These are phyloP conservation scores for Lepiota subincarnata DNA, from an alignment of 768 basidiomycete species.

Conservation along the genomic window DNA sequence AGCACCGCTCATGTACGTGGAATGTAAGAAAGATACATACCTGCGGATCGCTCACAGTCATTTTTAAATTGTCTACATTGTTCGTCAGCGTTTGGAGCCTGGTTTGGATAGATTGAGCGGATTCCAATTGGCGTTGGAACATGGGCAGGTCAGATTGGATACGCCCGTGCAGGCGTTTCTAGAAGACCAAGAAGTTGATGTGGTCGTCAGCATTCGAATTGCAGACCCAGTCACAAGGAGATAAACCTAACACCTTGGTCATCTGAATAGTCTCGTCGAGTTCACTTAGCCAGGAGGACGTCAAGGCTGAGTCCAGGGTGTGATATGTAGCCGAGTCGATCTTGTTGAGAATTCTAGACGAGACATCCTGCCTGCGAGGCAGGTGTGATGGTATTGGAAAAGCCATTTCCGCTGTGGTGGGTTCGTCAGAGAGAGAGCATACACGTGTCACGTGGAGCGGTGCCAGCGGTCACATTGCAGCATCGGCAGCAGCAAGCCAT, in stretches of 20 bases:
- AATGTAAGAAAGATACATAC: constrained; percentile 33
- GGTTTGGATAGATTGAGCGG: constrained; percentile 61
- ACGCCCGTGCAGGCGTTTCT: constrained; percentile 71
- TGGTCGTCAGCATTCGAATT: neutral
- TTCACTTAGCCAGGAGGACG: constrained; percentile 66
- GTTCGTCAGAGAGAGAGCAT: neutral
- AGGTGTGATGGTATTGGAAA: constrained; percentile 71
- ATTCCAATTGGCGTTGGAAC: constrained; percentile 60
- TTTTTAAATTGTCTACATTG: constrained; percentile 49
- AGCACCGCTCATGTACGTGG: constrained; percentile 7
- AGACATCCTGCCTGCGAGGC: constrained; percentile 68
- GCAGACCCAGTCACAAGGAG: neutral
- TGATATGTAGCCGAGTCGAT: constrained; percentile 59
- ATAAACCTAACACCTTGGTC: constrained; percentile 54
- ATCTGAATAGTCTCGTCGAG: constrained; percentile 65
- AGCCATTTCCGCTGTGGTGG: constrained; percentile 47
- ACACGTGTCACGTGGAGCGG: constrained; percentile 25
- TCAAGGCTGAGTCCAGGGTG: constrained; percentile 55
- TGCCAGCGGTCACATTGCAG: neutral
- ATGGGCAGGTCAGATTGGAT: constrained; percentile 59
- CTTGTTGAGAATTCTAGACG: constrained; percentile 66
- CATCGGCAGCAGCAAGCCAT: too few species aligned
- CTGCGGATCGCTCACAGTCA: constrained; percentile 53
- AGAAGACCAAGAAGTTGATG: constrained; percentile 18
- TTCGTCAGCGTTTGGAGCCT: constrained; percentile 46